Percentiles rank a stretch among this genome's conserved stretches.
Evolutionary conservation across 2,329 filamentous ascomycete genomes (phyloP).

Genomic region (Pseudogymnoascus sp.): DNA sequence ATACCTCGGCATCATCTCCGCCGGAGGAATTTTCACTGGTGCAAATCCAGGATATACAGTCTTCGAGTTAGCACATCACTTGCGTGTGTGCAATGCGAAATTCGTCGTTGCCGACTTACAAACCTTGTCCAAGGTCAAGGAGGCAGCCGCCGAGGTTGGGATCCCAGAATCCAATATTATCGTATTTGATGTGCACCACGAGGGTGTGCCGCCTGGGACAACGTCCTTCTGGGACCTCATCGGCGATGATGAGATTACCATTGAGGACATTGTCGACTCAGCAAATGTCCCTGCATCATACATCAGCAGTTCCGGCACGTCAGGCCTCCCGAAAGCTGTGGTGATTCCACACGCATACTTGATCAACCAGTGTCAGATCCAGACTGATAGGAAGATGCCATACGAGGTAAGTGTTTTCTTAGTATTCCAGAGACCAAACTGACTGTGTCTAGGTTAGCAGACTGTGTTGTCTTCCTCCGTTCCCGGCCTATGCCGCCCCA

Average conservation of each 20-base stretch:
- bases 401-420: slow-evolving; percentile 51
- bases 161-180: slow-evolving; percentile 24
- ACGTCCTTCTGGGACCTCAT: slow-evolving; percentile 3
- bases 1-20: slow-evolving; percentile 24
- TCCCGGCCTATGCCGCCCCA: slow-evolving; percentile 66
- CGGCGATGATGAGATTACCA: not conserved
- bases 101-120: slow-evolving; percentile 27
- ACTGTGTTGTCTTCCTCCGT: slow-evolving; percentile 46
- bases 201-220: not conserved
- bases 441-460: slow-evolving; percentile 38
- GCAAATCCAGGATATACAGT: slow-evolving; percentile 27
- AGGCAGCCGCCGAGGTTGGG: slow-evolving; percentile 26
- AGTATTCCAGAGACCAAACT: slow-evolving; percentile 48
- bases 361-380: slow-evolving; percentile 36
- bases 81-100: slow-evolving; percentile 24
- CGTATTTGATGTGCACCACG: slow-evolving; percentile 14
- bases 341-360: slow-evolving; percentile 33
- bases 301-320: slow-evolving; percentile 43
- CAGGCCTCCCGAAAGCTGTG: slow-evolving; percentile 50
- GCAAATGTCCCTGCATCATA: slow-evolving; percentile 37
- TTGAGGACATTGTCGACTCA: slow-evolving; percentile 20
- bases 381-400: slow-evolving; percentile 47
- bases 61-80: slow-evolving; percentile 27
- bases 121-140: slow-evolving; percentile 19
- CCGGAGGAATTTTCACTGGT: slow-evolving; percentile 26